Evolutionary conservation across 768 basidiomycete genomes (phyloP).

Genomic region (Mycena epipterygia): DNA sequence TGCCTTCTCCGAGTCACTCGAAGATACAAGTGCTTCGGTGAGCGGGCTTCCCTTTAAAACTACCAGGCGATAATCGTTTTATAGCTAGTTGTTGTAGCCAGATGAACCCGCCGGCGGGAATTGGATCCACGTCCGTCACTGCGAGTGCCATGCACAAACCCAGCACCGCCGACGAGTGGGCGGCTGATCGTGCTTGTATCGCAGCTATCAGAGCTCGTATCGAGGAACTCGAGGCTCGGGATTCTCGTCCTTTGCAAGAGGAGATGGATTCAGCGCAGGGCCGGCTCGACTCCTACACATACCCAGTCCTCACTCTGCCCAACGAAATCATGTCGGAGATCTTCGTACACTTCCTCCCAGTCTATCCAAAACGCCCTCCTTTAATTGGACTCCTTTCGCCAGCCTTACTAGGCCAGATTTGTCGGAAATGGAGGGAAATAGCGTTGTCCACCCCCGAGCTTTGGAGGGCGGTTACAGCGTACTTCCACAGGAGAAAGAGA

Average conservation of each 20-base stretch:
- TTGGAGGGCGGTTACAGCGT: neutral
- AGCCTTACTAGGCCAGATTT: neutral
- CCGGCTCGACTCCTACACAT: neutral
- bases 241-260: neutral
- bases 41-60: too few relatives aligned
- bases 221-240: neutral
- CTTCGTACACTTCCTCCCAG: too few relatives aligned
- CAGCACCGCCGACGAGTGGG: neutral
- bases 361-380: neutral
- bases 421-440: slow-evolving; percentile 7
- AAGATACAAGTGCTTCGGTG: too few relatives aligned
- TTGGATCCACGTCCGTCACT: too few relatives aligned
- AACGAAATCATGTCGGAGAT: too few relatives aligned
- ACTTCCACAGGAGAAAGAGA: rapidly evolving
- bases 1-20: too few relatives aligned
- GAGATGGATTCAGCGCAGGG: neutral
- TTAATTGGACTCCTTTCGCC: neutral
- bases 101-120: too few relatives aligned
- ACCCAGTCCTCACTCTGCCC: slow-evolving; percentile 4
- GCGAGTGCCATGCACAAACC: too few relatives aligned
- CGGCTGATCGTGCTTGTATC: neutral
- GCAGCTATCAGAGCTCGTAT: too few relatives aligned
- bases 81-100: too few relatives aligned
- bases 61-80: too few relatives aligned
- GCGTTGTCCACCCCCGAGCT: neutral